phyloP scores from a whole-genome alignment of 306 rosid genomes.

The Dalbergia cultrata region DNA sequence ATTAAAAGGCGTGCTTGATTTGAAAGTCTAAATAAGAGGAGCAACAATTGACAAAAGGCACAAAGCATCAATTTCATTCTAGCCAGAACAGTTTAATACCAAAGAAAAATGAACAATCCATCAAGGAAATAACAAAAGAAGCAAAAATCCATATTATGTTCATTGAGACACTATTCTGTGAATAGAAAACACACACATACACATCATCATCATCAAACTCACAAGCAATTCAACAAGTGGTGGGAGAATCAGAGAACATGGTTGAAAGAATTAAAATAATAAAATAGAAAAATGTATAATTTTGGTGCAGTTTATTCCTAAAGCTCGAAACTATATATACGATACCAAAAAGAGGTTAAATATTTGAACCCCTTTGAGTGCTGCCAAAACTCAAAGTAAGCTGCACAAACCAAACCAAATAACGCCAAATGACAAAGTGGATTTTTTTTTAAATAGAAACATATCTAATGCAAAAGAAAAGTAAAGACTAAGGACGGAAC shows the following conservation, averaged over 20 bases:
- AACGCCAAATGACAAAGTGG: background rate
- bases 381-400: background rate
- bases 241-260: background rate
- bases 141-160: background rate
- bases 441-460: too few species aligned
- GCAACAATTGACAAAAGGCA: background rate
- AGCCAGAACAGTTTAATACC: too few species aligned
- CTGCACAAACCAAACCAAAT: background rate
- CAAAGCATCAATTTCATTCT: background rate
- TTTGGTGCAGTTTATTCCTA: background rate
- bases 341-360: conserved; percentile 33
- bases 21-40: background rate
- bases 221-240: background rate
- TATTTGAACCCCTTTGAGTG: background rate
- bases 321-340: background rate
- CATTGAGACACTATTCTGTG: background rate
- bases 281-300: background rate
- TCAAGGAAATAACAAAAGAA: background rate
- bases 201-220: background rate
- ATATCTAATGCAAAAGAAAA: too few species aligned
- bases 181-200: background rate
- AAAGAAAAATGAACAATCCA: too few species aligned
- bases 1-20: background rate
- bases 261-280: background rate
- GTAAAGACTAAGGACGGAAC: background rate